A percentile compares a stretch with the other conserved stretches of the same genome.
phyloP scores from a whole-genome alignment of 257 asterid species.

The Thymus mandschuricus region DNA sequence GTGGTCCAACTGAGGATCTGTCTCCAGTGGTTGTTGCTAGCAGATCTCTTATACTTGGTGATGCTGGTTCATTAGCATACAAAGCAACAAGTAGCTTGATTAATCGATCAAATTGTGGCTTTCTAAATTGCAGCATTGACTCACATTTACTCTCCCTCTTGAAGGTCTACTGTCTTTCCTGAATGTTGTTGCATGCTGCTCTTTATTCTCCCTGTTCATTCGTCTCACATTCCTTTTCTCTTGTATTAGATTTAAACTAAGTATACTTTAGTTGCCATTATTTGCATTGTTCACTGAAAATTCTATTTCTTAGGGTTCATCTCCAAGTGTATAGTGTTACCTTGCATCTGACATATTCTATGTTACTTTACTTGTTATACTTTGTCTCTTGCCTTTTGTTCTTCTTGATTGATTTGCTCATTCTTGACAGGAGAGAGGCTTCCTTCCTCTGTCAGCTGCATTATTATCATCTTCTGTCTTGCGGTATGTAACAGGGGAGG shows the following conservation, averaged over 20 bases:
- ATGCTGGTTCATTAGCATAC: constrained; percentile 65
- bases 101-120: constrained; percentile 66
- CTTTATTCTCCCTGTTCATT: neutral
- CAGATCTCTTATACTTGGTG: constrained; percentile 64
- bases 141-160: constrained; percentile 75
- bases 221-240: constrained; percentile 16
- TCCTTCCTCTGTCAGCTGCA: constrained; percentile 95
- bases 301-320: neutral
- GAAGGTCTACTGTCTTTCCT: constrained; percentile 54
- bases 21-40: constrained; percentile 69
- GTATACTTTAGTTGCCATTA: neutral
- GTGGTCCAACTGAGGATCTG: constrained; percentile 67
- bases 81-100: constrained; percentile 77
- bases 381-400: constrained; percentile 4
- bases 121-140: constrained; percentile 68
- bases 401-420: constrained; percentile 32
- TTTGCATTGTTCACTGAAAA: constrained; percentile 8
- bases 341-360: neutral
- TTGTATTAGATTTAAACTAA: constrained; percentile 2
- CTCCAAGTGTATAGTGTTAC: neutral
- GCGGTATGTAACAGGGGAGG: constrained; percentile 64
- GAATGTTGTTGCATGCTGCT: constrained; percentile 14
- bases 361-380: neutral
- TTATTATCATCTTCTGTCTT: constrained; percentile 77
- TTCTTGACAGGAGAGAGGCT: constrained; percentile 86